Conservation (phyloP, 495 filamentous ascomycete genomes). For the Aspergillus incahuasiensis region DNA sequence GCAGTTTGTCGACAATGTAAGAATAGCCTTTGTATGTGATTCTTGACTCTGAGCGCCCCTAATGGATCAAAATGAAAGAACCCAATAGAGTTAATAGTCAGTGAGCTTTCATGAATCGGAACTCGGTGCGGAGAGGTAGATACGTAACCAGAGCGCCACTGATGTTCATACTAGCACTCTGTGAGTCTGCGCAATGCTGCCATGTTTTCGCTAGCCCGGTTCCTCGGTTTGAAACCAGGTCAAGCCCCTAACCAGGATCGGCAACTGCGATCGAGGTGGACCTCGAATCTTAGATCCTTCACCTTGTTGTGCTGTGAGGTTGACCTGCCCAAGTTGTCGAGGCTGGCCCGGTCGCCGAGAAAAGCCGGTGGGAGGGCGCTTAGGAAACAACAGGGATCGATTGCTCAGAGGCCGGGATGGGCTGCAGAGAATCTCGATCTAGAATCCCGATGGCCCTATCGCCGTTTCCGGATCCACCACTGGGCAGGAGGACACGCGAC, state of each 20-base stretch:
- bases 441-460: constrained; percentile 9
- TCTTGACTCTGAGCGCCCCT: no score
- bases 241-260: constrained; percentile 2
- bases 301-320: not conserved
- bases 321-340: not conserved
- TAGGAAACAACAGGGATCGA: not conserved
- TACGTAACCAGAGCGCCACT: no score
- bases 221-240: not conserved
- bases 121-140: no score
- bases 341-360: not conserved
- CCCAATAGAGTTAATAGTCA: no score
- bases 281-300: not conserved
- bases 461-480: constrained; percentile 20
- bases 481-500: constrained; percentile 19
- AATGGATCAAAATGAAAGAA: no score
- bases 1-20: not conserved
- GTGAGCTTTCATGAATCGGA: no score
- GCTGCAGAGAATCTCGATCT: constrained; percentile 11
- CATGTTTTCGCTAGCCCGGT: not conserved
- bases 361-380: not conserved
- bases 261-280: constrained; percentile 12
- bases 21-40: no score
- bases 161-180: no score
- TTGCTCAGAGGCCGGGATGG: not conserved
- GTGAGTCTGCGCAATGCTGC: no score